Conservation (phyloP, 345 rosid species). For the Clausena lansium region DNA sequence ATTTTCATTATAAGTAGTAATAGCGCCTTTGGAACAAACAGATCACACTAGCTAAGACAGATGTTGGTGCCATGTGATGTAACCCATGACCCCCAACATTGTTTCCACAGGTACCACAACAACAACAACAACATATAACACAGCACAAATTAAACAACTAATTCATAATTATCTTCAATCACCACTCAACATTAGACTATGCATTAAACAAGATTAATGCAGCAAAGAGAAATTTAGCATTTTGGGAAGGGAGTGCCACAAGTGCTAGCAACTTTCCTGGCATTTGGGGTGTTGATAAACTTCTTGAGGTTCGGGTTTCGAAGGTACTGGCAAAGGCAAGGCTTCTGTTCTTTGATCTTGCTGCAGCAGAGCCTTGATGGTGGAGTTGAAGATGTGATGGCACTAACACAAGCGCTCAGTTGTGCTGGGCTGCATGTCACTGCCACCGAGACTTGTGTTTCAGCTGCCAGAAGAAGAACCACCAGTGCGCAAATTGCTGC, state of each 20-base stretch:
- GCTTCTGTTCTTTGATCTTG: slow-evolving; percentile 80
- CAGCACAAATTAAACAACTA: slow-evolving; percentile 10
- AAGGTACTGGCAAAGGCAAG: slow-evolving; percentile 88
- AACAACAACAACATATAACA: slow-evolving; percentile 6
- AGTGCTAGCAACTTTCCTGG: slow-evolving; percentile 78
- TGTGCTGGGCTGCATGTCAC: slow-evolving; percentile 76
- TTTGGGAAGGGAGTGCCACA: slow-evolving; percentile 87
- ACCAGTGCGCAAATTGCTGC: slow-evolving; percentile 37
- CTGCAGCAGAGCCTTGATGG: slow-evolving; percentile 70
- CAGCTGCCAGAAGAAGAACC: slow-evolving; percentile 41
- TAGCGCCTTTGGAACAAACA: slow-evolving; percentile 5
- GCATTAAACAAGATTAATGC: neutral
- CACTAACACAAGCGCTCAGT: slow-evolving; percentile 79
- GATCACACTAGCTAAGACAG: slow-evolving; percentile 17
- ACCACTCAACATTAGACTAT: neutral
- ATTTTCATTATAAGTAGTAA: slow-evolving; percentile 16
- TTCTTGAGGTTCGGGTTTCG: slow-evolving; percentile 67
- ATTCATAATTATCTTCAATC: slow-evolving; percentile 1
- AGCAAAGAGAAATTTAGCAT: slow-evolving; percentile 42
- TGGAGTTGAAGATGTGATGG: slow-evolving; percentile 65
- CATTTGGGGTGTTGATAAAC: slow-evolving; percentile 78
- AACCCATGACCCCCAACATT: slow-evolving; percentile 24
- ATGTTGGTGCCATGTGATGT: slow-evolving; percentile 22
- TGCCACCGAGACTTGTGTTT: slow-evolving; percentile 47
- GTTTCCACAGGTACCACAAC: slow-evolving; percentile 6